Percentiles rank a stretch among this genome's conserved stretches.
phyloP scores from a whole-genome alignment of 192 early-diverging fungal species.

The Umbelopsis isabellina region DNA sequence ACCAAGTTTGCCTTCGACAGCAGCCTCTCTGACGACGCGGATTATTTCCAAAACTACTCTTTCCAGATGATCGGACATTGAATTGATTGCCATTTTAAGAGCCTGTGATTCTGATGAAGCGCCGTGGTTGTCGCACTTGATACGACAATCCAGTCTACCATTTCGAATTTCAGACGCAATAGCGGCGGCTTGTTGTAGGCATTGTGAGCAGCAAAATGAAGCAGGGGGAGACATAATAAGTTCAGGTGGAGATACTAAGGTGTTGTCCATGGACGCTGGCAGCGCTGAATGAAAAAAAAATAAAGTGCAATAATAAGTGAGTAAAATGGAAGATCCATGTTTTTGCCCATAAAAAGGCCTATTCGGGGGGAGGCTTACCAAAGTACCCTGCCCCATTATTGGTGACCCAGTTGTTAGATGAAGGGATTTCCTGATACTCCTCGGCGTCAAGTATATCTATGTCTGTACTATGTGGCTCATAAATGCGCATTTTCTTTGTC shows the following conservation, averaged over 20 bases:
- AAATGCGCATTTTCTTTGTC: background rate
- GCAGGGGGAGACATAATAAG: slow-evolving; percentile 12
- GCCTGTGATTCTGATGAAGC: slow-evolving; percentile 9
- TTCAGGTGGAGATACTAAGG: background rate
- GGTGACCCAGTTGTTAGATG: background rate
- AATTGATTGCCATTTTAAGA: slow-evolving; percentile 12
- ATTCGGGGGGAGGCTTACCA: background rate
- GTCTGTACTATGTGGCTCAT: background rate
- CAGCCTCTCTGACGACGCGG: slow-evolving; percentile 72
- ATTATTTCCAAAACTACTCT: slow-evolving; percentile 55
- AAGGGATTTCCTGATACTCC: background rate
- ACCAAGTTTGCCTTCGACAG: slow-evolving; percentile 70
- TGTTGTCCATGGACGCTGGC: background rate
- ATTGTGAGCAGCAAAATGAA: slow-evolving; percentile 9
- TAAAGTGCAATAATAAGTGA: background rate
- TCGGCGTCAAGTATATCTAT: background rate
- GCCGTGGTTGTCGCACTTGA: background rate
- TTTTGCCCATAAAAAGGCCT: background rate
- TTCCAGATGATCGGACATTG: slow-evolving; percentile 23
- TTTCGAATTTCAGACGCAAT: slow-evolving; percentile 5
- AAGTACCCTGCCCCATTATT: slow-evolving; percentile 19
- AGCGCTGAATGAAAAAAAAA: background rate
- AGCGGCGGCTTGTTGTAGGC: slow-evolving; percentile 9
- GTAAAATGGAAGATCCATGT: background rate
- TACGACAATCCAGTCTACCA: slow-evolving; percentile 14